phyloP scores from a whole-genome alignment of 192 early-diverging fungal genomes.

The Coemansia sp. region DNA sequence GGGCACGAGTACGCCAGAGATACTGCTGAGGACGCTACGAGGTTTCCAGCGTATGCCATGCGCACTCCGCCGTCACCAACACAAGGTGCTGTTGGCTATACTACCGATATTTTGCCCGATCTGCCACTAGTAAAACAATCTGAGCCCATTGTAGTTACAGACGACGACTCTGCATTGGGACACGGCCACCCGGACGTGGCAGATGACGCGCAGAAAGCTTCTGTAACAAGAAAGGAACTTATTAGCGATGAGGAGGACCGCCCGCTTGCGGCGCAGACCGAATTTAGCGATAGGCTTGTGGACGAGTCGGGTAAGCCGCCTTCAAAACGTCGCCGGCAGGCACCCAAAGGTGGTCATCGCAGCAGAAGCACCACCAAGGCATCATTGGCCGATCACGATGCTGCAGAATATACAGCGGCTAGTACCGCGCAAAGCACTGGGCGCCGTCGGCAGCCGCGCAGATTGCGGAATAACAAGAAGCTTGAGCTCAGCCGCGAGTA shows the following conservation, averaged over 20 bases:
- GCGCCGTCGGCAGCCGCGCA: slow-evolving; percentile 24
- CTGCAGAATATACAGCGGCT: slow-evolving; percentile 2
- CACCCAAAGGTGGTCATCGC: slow-evolving; percentile 12
- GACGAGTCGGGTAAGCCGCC: slow-evolving; percentile 15
- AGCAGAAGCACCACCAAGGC: slow-evolving; percentile 15
- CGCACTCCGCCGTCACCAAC: slow-evolving; percentile 16
- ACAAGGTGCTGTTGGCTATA: slow-evolving; percentile 2
- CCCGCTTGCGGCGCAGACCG: slow-evolving; percentile 25
- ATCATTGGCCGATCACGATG: slow-evolving; percentile 10
- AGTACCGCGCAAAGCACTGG: not conserved
- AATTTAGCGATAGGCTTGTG: slow-evolving; percentile 1
- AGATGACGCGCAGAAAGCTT: not conserved
- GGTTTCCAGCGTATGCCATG: slow-evolving; percentile 11
- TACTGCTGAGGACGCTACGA: slow-evolving; percentile 6
- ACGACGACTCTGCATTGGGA: slow-evolving; percentile 16
- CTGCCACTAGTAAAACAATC: slow-evolving; percentile 7
- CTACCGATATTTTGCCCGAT: slow-evolving; percentile 11
- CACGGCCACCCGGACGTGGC: not conserved
- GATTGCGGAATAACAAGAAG: slow-evolving; percentile 26
- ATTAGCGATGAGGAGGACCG: slow-evolving; percentile 36
- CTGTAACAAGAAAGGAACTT: not conserved
- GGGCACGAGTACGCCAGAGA: slow-evolving; percentile 10
- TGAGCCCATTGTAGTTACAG: slow-evolving; percentile 21
- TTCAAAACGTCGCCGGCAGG: slow-evolving; percentile 25
- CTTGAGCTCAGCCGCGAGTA: slow-evolving; percentile 44